Base-by-base conservation (phyloP, 2,329 filamentous ascomycete species). In the Neoscytalidium dimidiatum region DNA sequence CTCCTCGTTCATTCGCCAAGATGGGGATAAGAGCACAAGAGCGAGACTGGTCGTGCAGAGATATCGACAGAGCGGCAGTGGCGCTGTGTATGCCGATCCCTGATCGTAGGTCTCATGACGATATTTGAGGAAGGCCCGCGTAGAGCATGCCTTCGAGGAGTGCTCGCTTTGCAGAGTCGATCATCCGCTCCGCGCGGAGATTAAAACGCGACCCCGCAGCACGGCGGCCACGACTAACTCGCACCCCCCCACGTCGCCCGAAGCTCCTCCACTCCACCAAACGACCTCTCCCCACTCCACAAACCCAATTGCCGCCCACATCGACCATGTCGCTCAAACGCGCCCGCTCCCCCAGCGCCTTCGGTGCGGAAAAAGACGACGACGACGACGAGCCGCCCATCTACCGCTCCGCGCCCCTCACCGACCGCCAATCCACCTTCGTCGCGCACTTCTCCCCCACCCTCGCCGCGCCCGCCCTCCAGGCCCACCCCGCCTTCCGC, bases 371-470 rank as follows among this genome's bases (percentile, higher is more conserved):
- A n/a, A n/a, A n/a, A n/a, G n/a, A n/a, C 19, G 3, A 41, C 46
- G n/a, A 29, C 28, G 26, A 2, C 31, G 43, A 64, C 4, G 8
- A 66, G 8, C 66, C 70, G 21, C 67, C 75, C n/a, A 74, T 83
- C 62, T 84, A 79, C 71, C 75, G 72, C 41, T 85, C 83, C 11
- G 67, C 72, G 8, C 72, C 78, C 3, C 81, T 85, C 63, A 71
- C 81, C 57, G 82, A 85, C 68, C 81, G 83, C 67, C 75, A 77
- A n/a, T 85, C 82, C 11, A 80, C 73, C 17, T 86, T 86, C 77
- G 72, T 79, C 64, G 84, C 77, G 66, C 78, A 79, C 68, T 86
- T 79, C 73, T 84, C 83, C 29, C 79, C 82, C 35, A 74, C 75
- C 6, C 71, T 80, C 23, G 71, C 80, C 35, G 71, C 77, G 44